Base-by-base conservation (phyloP, 768 basidiomycete genomes). In the Termitomyces sp. region DNA sequence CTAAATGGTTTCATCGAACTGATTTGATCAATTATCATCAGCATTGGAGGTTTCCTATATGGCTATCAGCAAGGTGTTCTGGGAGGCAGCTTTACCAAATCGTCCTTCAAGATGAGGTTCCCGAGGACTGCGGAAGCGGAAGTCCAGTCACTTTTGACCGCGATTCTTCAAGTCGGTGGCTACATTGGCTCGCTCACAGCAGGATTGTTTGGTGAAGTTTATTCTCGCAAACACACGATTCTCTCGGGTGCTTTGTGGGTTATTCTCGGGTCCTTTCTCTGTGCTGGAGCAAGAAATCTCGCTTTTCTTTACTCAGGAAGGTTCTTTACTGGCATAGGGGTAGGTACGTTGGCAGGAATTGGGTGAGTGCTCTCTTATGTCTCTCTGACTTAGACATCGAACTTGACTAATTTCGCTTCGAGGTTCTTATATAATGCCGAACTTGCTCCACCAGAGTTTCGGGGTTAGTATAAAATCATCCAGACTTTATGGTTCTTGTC, bases 51-150 rank as follows among this genome's bases (percentile, higher is more conserved):
- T 19, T 61, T 61, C 37, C 60, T 61, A 14, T 61, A 61, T 10
- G 60, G 60, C 21, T 61, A 61, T 46, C 60, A 61, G n/a, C 60
- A 61, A 42, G 60, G 60, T 26, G 60, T 61, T n/a, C 49, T 61
- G 1, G 60, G 60, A 41, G 60, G 60, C 19, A 56, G 54, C 14
- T 61, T 61, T 48, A 61, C 60, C 14, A 61, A 61, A 37, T 9
- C 23, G 11, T 58, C 60, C 7, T 61, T 61, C 37, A 40, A 61
- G 48, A 15, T 26, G 15, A 61, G 43, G 38, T 61, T 61, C 19
- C 57, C 60, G 28, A 50, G 51, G 45, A 58, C 57, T 3, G 56
- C 48, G 17, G 60, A 61, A 49, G 57, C 60, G 2, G 40, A 30
- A 19, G 60, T 61, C 6, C 60, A 61, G 37, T 61, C 60, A 12